Conservation (phyloP, 768 basidiomycete genomes). For the Tubosaeta brunneosetosa region DNA sequence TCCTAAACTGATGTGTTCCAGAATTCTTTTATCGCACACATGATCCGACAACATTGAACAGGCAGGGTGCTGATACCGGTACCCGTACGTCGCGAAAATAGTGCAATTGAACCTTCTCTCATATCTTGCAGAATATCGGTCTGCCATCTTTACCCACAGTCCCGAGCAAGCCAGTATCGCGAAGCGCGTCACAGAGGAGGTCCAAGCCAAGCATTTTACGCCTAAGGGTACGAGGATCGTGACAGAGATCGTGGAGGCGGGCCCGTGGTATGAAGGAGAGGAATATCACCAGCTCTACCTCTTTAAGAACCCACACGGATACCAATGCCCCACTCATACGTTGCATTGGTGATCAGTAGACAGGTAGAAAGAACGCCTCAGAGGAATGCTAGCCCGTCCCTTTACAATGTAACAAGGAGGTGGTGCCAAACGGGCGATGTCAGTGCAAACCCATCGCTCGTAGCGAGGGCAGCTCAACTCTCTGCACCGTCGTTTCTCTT, state of each 20-base stretch:
- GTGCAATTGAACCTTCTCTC: not conserved
- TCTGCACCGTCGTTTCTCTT: slow-evolving; percentile 56
- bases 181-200: slow-evolving; percentile 70
- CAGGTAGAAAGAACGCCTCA: slow-evolving; percentile 43
- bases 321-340: slow-evolving; percentile 87
- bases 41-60: slow-evolving; percentile 81
- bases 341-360: slow-evolving; percentile 61
- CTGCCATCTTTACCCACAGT: slow-evolving; percentile 80
- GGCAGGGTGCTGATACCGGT: slow-evolving; percentile 74
- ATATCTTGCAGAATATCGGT: slow-evolving; percentile 71
- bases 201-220: slow-evolving; percentile 79
- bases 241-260: slow-evolving; percentile 67
- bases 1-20: slow-evolving; percentile 19
- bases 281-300: slow-evolving; percentile 79
- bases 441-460: slow-evolving; percentile 41
- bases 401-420: slow-evolving; percentile 54
- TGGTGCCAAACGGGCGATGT: slow-evolving; percentile 65
- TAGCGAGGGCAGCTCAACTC: slow-evolving; percentile 46
- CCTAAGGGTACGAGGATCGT: slow-evolving; percentile 70
- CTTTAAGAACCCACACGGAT: slow-evolving; percentile 79
- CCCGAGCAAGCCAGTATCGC: slow-evolving; percentile 71
- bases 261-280: slow-evolving; percentile 79
- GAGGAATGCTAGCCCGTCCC: slow-evolving; percentile 53
- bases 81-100: slow-evolving; percentile 51
- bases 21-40: slow-evolving; percentile 96